A percentile compares a stretch with the other conserved stretches of the same genome.
Evolutionary conservation across 176 grass and related monocot species (phyloP).

Genomic region (Musa beccarii): DNA sequence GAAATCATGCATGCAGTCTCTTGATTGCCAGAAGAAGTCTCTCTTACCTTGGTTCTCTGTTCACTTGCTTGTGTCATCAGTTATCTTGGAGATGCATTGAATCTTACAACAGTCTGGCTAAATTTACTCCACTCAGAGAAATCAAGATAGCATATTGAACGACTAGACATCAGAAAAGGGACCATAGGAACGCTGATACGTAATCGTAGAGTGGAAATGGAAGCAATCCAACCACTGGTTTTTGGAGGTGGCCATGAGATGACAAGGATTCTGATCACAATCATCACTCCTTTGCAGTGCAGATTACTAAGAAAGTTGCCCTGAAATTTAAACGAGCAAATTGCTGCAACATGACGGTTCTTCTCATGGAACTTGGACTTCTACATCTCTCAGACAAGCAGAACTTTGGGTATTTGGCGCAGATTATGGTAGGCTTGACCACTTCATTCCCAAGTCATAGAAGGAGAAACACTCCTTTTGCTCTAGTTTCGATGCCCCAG

Average conservation of each 20-base stretch:
- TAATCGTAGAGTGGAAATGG: not conserved
- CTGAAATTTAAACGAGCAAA: not conserved
- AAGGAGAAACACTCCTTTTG: conserved; percentile 13
- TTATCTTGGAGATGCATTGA: conserved; percentile 2
- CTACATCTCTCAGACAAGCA: not conserved
- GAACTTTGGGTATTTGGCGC: not conserved
- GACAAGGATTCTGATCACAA: not conserved
- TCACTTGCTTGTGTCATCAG: not conserved
- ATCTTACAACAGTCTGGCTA: not conserved
- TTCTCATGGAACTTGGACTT: not conserved
- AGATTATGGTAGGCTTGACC: not conserved
- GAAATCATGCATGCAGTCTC: not conserved
- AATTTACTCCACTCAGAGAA: not conserved
- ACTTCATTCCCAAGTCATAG: not conserved
- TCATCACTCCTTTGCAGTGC: not conserved
- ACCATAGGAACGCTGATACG: not conserved
- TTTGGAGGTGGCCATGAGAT: not conserved
- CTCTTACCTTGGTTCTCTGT: not conserved
- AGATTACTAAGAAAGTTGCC: not conserved
- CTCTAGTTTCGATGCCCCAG: not conserved
- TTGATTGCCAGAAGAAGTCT: not conserved
- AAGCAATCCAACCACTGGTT: conserved; percentile 1
- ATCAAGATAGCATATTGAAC: not conserved
- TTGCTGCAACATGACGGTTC: no score
- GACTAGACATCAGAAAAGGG: not conserved